phyloP scores from a whole-genome alignment of 306 rosid species.

The Sicyos edulis region DNA sequence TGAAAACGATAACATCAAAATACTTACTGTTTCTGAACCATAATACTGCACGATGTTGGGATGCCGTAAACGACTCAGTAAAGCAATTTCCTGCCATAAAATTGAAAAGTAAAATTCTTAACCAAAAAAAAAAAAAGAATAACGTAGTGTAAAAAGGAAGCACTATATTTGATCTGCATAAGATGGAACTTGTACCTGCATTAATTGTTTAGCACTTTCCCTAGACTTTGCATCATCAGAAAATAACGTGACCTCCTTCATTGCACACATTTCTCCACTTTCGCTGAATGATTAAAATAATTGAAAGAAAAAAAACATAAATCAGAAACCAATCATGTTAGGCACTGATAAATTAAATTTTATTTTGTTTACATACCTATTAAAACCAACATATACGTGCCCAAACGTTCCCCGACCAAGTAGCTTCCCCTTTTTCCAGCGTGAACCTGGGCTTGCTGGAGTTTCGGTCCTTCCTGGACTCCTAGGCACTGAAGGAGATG shows the following conservation, averaged over 20 bases:
- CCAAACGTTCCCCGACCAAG: conserved; percentile 97
- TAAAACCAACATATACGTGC: conserved; percentile 92
- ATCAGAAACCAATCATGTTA: conserved; percentile 8
- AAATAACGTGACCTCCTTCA: conserved; percentile 98
- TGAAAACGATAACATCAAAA: too few relatives aligned
- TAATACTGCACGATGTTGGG: conserved; percentile 94
- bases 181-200: conserved; percentile 51
- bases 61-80: conserved; percentile 89
- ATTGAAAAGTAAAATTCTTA: conserved; percentile 18
- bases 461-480: conserved; percentile 97
- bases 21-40: conserved; percentile 81
- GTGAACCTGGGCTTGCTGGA: conserved; percentile 77
- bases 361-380: conserved; percentile 43
- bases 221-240: conserved; percentile 93
- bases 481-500: conserved; percentile 96
- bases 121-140: conserved; percentile 30
- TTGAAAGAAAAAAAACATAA: not conserved
- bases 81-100: conserved; percentile 68
- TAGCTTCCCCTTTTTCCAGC: conserved; percentile 96
- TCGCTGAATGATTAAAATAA: conserved; percentile 45
- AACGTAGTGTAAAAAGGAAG: conserved; percentile 15
- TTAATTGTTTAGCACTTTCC: conserved; percentile 94
- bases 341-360: not conserved
- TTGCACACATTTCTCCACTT: conserved; percentile 98
- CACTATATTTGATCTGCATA: not conserved